These are phyloP conservation scores for Trichoderma virens DNA, from an alignment of 495 filamentous ascomycete genomes.

Conservation along the genomic window DNA sequence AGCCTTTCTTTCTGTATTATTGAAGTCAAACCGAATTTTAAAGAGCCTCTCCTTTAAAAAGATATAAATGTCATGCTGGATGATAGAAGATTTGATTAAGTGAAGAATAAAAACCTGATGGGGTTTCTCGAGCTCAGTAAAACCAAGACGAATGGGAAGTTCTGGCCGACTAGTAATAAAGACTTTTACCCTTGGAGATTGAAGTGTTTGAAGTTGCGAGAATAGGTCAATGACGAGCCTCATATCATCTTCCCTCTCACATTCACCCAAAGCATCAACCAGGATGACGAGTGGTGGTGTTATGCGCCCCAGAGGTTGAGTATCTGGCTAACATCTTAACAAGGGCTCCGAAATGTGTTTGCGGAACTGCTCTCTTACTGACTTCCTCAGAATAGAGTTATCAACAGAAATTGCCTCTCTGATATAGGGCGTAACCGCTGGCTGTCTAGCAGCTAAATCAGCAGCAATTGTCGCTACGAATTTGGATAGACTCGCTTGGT, in stretches of 20 bases:
- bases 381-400: constrained; percentile 17
- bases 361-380: constrained; percentile 34
- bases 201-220: constrained; percentile 7
- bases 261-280: constrained; percentile 46
- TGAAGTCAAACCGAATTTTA: constrained; percentile 17
- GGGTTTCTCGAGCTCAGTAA: constrained; percentile 14
- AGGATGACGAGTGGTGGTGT: constrained; percentile 30
- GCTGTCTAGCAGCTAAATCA: constrained; percentile 25
- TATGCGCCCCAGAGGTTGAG: neutral
- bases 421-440: constrained; percentile 14
- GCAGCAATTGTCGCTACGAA: too few species aligned
- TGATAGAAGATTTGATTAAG: constrained; percentile 15
- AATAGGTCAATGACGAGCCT: constrained; percentile 28
- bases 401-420: constrained; percentile 9
- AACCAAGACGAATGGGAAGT: constrained; percentile 22
- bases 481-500: too few species aligned
- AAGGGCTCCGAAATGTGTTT: constrained; percentile 35
- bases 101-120: constrained; percentile 23
- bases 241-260: constrained; percentile 30
- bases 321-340: too few species aligned
- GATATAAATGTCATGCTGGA: constrained; percentile 22
- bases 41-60: too few species aligned
- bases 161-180: constrained; percentile 23
- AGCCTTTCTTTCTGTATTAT: constrained; percentile 8
- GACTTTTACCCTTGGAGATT: neutral